phyloP scores from a whole-genome alignment of 2,329 filamentous ascomycete species.

The Xylariales sp. region DNA sequence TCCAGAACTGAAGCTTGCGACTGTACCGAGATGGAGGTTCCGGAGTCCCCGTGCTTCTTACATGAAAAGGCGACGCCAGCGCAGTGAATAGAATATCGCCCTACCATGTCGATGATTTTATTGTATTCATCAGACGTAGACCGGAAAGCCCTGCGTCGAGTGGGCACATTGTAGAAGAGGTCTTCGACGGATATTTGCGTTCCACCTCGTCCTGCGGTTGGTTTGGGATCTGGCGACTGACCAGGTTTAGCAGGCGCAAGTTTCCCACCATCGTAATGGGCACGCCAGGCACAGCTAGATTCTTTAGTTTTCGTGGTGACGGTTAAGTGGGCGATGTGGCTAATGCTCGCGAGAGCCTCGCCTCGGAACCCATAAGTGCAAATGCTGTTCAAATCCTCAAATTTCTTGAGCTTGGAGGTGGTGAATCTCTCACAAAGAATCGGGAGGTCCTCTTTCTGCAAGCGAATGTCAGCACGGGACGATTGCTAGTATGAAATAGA shows the following conservation, averaged over 20 bases:
- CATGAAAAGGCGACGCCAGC: slow-evolving; percentile 92
- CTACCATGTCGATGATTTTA: slow-evolving; percentile 95
- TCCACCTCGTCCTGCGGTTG: slow-evolving; percentile 85
- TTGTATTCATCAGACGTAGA: slow-evolving; percentile 95
- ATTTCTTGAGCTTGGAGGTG: slow-evolving; percentile 92
- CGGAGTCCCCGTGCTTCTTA: slow-evolving; percentile 93
- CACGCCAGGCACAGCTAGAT: slow-evolving; percentile 89
- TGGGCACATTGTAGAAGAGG: slow-evolving; percentile 95
- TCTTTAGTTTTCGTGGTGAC: slow-evolving; percentile 94
- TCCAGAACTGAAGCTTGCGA: slow-evolving; percentile 78
- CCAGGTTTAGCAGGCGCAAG: slow-evolving; percentile 87
- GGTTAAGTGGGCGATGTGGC: slow-evolving; percentile 94
- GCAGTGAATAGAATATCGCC: slow-evolving; percentile 93
- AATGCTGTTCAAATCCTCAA: slow-evolving; percentile 91
- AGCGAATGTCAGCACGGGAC: slow-evolving; percentile 40
- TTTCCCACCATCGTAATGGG: slow-evolving; percentile 85
- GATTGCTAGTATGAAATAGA: not conserved
- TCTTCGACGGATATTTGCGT: slow-evolving; percentile 98
- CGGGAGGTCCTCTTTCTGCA: slow-evolving; percentile 85
- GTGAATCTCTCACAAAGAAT: slow-evolving; percentile 97
- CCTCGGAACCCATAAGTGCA: slow-evolving; percentile 98
- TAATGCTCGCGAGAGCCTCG: slow-evolving; percentile 96
- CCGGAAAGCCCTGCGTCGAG: slow-evolving; percentile 86
- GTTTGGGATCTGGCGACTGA: slow-evolving; percentile 85
- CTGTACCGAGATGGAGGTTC: slow-evolving; percentile 83